Evolutionary conservation across 495 filamentous ascomycete genomes (phyloP), one percentile per base, ranked within the genome.

Genomic region (Penicillium canariense): DNA sequence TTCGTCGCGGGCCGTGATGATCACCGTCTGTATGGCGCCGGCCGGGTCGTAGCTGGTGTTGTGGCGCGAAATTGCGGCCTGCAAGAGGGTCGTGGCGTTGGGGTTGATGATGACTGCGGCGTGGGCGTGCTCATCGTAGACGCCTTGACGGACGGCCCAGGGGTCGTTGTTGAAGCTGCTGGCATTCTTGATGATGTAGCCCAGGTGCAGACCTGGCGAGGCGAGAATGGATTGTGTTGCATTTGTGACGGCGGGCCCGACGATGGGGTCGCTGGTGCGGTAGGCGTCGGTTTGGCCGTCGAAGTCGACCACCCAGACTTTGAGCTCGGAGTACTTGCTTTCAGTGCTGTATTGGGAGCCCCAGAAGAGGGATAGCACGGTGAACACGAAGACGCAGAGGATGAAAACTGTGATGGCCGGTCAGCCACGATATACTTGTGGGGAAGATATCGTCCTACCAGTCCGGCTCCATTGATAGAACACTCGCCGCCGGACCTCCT

Each of bases 291-390:
- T 67, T 51, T 79, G 69, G 10, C 76, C 78, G 58, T 88, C 86
- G 54, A 87, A 87, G 60, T 88, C 83, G 42, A 88, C 84, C 0
- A 88, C 79, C 62, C 73, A 81, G n/a, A 87, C 74, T 3, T 68
- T 72, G 12, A 88, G 69, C 0, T 63, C 60, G 1, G 67, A 67
- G 18, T 77, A 59, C 17, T 81, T 84, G 20, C 72, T 42, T 39
- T 82, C 71, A 20, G 78, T 73, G 32, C 68, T 56, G 60, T 69
- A 84, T 22, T 86, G 73, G 4, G 77, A 78, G 0, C 72, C 83
- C 84, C 85, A 87, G 71, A 81, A 87, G 1, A 87, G 45, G 2
- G 81, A 81, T 4, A 87, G 61, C 23, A 86, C 74, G 14, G 26
- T 61, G 12, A 86, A 64, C 47, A 86, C 78, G 59, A 82, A 82